Evolutionary conservation across 1,284 basidiomycete genomes (phyloP), one percentile per base, ranked within the genome.

Genomic region (Ceratobasidium sp.): DNA sequence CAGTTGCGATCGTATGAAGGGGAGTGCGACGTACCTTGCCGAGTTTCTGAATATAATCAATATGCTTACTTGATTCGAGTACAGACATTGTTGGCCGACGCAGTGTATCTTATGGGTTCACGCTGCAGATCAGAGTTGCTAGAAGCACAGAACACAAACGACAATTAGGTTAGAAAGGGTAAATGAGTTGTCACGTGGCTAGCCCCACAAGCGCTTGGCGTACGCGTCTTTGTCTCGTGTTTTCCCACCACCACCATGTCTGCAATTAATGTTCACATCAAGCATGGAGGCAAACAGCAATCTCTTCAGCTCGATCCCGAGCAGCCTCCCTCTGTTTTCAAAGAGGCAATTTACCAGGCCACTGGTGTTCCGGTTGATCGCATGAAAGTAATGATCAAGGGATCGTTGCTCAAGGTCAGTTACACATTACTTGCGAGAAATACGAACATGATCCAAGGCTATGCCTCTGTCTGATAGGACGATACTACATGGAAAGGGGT

Each of bases 331-430:
- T 80, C 84, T 9, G 87, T 83, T 1, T 97, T 98, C 87, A 98
- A 98, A 81, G 87, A 94, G 77, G 84, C 88, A 1, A 87, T 98
- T 57, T 92, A 93, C 78, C 86, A 91, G 72, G 83, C 86, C 50
- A 98, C 96, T 0, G 95, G 95, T 11, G 91, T 98, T 3, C 95
- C 96, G 13, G 81, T 88, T 62, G 95, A 96, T 78, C 87, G 96
- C 61, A 96, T 98, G 92, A 99, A 98, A 82, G 92, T 98, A 76
- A 96, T 98, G 93, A 86, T 97, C 80, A 98, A 98, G 81, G 94
- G 94, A 59, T 94, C 94, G n/a, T 87, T 94, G 77, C 87, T 98
- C 80, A 96, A 95, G 87, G 93, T 91, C 18, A 50, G 77, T 61
- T 32, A 23, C 13, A 46, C 13, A 38, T 35, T 23, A 50, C 23